Conservation (phyloP, 192 early-diverging fungal species). For the Tieghemiomyces parasiticus region DNA sequence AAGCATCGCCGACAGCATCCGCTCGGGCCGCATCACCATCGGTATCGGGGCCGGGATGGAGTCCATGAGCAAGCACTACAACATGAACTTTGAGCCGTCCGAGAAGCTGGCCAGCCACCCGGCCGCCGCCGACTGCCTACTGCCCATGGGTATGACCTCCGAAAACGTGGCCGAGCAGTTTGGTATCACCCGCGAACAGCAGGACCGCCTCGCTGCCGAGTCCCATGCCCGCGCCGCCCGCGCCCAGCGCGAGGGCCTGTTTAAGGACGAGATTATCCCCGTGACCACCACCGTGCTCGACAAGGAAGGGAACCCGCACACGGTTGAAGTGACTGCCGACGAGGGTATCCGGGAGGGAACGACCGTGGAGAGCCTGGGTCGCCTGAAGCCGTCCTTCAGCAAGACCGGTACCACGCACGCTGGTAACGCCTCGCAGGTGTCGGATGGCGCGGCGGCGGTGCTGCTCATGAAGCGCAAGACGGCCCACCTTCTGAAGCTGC, state of each 20-base stretch:
- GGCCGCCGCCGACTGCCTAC: conserved; percentile 67
- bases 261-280: conserved; percentile 84
- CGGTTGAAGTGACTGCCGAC: conserved; percentile 63
- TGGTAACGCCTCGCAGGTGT: conserved; percentile 94
- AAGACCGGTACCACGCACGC: conserved; percentile 77
- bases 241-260: conserved; percentile 83
- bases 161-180: conserved; percentile 93
- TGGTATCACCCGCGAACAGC: conserved; percentile 66
- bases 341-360: conserved; percentile 82
- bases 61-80: conserved; percentile 83
- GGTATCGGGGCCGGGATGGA: conserved; percentile 93
- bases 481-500: conserved; percentile 72
- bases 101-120: conserved; percentile 57
- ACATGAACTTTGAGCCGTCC: conserved; percentile 37
- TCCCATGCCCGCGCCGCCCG: conserved; percentile 70
- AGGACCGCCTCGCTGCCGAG: conserved; percentile 78
- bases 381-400: conserved; percentile 80
- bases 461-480: conserved; percentile 88
- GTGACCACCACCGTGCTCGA: conserved; percentile 57
- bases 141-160: conserved; percentile 88
- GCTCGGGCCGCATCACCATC: conserved; percentile 74
- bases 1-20: conserved; percentile 76
- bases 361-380: conserved; percentile 62
- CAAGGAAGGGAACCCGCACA: conserved; percentile 61
- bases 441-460: conserved; percentile 93